A percentile compares a stretch with the other conserved stretches of the same genome.
phyloP scores from a whole-genome alignment of 345 rosid genomes.

The Camelina hispida region DNA sequence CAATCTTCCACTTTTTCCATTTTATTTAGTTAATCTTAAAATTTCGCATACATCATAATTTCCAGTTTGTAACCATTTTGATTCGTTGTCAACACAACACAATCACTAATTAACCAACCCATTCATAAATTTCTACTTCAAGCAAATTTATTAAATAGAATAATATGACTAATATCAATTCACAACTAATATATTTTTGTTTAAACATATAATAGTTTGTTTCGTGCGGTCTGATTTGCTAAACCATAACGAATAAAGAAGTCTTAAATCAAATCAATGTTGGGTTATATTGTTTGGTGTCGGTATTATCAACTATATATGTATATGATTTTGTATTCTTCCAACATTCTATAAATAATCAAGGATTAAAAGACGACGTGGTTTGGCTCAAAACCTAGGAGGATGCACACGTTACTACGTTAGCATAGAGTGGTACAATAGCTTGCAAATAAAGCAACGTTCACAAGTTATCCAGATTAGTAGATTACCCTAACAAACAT shows the following conservation, averaged over 20 bases:
- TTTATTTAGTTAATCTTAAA: conserved; percentile 12
- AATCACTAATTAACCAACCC: conserved; percentile 18
- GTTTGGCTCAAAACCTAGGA: conserved; percentile 11
- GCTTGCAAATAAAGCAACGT: conserved; percentile 15
- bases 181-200: background rate
- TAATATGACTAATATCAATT: background rate
- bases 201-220: background rate
- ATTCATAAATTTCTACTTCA: background rate
- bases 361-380: background rate
- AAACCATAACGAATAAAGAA: background rate
- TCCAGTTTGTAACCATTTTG: conserved; percentile 25
- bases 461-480: conserved; percentile 19
- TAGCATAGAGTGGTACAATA: conserved; percentile 4
- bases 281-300: background rate
- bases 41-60: conserved; percentile 38
- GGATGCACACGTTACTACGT: conserved; percentile 8
- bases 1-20: conserved; percentile 10
- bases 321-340: background rate
- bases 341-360: background rate
- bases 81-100: background rate
- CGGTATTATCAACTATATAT: background rate
- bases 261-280: background rate
- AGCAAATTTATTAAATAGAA: background rate
- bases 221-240: background rate
- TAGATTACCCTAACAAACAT: background rate